Evolutionary conservation across 345 rosid species (phyloP).

Genomic region (Salix viminalis): DNA sequence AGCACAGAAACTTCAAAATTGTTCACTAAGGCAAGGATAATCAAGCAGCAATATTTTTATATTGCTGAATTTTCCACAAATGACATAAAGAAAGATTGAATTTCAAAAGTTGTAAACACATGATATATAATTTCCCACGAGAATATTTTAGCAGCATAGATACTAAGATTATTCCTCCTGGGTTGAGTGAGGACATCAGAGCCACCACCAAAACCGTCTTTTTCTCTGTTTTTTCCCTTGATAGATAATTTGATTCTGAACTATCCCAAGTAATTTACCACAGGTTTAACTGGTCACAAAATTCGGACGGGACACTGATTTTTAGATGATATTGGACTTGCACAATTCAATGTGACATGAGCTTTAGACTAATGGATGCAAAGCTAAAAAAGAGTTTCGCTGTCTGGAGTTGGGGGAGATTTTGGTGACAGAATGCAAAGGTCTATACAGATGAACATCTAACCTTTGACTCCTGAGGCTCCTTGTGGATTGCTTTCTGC

Average conservation of each 20-base stretch:
- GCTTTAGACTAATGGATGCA: not conserved
- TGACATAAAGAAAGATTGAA: not conserved
- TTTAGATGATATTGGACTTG: not conserved
- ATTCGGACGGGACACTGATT: not conserved
- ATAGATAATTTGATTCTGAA: not conserved
- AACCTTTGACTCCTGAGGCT: conserved; percentile 84
- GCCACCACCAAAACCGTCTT: not conserved
- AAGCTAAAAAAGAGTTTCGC: not conserved
- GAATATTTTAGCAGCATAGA: not conserved
- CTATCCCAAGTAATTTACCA: not conserved
- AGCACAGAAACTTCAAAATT: not conserved
- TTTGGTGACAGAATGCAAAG: too few relatives aligned
- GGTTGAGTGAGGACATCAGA: not conserved
- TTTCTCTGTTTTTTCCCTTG: not conserved
- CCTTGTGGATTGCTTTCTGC: conserved; percentile 81
- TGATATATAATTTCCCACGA: not conserved
- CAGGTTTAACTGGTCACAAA: not conserved
- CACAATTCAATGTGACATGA: not conserved
- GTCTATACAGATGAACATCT: not conserved
- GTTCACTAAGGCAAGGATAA: not conserved
- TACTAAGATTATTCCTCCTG: not conserved
- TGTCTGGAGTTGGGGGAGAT: not conserved
- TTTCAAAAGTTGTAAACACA: not conserved
- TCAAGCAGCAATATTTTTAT: not conserved
- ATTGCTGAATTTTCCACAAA: not conserved